Evolutionary conservation across 176 grass and related monocot species (phyloP).

Genomic region (Carex scoparia): DNA sequence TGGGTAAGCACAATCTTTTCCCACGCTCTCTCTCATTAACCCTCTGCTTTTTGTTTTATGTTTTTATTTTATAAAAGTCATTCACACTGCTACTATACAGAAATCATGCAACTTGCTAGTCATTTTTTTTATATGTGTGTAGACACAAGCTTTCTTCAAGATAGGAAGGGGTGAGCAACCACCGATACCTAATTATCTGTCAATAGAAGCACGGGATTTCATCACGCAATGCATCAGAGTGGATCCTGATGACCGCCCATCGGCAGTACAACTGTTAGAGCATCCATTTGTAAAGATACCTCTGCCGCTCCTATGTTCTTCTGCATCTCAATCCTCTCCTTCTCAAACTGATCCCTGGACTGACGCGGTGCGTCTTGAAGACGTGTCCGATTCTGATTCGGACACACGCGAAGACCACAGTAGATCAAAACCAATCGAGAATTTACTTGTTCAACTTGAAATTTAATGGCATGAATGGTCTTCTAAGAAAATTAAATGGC

Average conservation of each 20-base stretch:
- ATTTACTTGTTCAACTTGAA: too few relatives aligned
- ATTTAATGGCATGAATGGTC: too few relatives aligned
- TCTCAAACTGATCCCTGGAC: constrained; percentile 3
- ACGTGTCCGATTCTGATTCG: too few relatives aligned
- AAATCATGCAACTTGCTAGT: neutral
- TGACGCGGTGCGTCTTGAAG: too few relatives aligned
- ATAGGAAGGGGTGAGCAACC: constrained; percentile 87
- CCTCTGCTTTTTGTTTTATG: neutral
- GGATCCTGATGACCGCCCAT: constrained; percentile 61
- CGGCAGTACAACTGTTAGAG: constrained; percentile 52
- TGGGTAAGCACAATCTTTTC: constrained; percentile 43
- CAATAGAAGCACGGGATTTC: constrained; percentile 72
- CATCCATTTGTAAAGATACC: constrained; percentile 82
- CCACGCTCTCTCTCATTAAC: neutral
- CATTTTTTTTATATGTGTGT: constrained; percentile 18
- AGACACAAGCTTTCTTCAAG: constrained; percentile 78
- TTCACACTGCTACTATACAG: neutral
- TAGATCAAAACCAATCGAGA: too few relatives aligned
- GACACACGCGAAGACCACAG: too few relatives aligned
- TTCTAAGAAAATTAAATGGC: too few relatives aligned
- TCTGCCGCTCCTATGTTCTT: constrained; percentile 28
- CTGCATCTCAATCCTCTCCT: constrained; percentile 26
- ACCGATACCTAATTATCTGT: constrained; percentile 51
- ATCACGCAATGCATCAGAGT: constrained; percentile 66
- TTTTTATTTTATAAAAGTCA: neutral